Evolutionary conservation across 2,329 filamentous ascomycete genomes (phyloP).

Genomic region (Colletotrichum sp.): DNA sequence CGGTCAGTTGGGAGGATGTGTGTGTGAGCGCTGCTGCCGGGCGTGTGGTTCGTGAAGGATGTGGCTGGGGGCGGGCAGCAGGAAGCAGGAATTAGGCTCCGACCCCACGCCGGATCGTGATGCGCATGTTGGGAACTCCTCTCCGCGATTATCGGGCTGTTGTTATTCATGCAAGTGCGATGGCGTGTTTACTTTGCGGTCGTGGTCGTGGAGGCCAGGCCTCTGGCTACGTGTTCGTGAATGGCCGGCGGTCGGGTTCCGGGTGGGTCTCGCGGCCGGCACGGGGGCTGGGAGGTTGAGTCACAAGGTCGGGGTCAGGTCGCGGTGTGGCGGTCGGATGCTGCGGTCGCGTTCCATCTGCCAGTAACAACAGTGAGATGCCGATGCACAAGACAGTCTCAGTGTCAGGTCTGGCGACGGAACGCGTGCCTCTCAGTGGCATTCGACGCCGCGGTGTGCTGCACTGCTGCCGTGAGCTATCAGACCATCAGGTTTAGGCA

Average conservation of each 20-base stretch:
- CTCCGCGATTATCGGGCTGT: background rate
- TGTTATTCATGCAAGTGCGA: background rate
- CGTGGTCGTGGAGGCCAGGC: background rate
- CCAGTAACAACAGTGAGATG: background rate
- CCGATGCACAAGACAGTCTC: background rate
- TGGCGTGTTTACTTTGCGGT: background rate
- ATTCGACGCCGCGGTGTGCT: background rate
- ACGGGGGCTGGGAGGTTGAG: slow-evolving; percentile 14
- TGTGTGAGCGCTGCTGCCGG: background rate
- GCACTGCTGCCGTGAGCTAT: background rate
- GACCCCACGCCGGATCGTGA: background rate
- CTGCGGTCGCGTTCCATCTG: background rate
- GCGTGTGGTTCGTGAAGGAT: slow-evolving; percentile 7
- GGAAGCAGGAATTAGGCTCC: slow-evolving; percentile 21
- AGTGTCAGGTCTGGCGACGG: background rate
- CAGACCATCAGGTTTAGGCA: background rate
- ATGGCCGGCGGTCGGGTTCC: slow-evolving; percentile 12
- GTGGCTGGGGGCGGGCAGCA: slow-evolving; percentile 9
- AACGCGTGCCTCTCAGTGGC: background rate
- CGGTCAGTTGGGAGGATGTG: background rate
- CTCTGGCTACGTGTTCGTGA: background rate
- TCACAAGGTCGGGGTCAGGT: slow-evolving; percentile 5
- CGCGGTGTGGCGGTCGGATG: slow-evolving; percentile 2
- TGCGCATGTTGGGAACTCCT: background rate
- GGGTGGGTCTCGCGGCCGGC: slow-evolving; percentile 11